Evolutionary conservation across 192 early-diverging fungal genomes (phyloP), one percentile per base, ranked within the genome.

Genomic region (Funneliformis mosseae): DNA sequence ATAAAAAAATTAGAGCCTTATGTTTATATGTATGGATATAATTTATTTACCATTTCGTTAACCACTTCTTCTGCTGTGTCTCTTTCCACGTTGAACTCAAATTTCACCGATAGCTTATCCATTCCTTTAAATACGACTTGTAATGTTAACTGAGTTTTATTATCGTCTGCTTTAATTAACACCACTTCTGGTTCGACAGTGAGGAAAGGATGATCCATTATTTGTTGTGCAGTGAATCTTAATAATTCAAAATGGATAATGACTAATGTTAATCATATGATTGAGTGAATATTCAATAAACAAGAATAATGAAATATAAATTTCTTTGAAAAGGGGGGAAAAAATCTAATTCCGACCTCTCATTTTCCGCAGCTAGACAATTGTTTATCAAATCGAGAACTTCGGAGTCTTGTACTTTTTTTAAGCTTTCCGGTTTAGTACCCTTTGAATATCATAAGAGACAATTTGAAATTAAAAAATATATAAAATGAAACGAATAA

Each of bases 1-100:
- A n/a, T n/a, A 27, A 73, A 46, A 73, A n/a, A 50, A 33, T 74
- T 45, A 14, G 18, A 45, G 18, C 9, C 8, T 39, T 27, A 50
- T 18, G 18, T 39, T 75, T 23, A 75, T 41, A 41, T 12, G 8
- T 28, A 16, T 42, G 8, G 4, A 39, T 21, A 21, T 27, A 74
- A 33, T 55, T 78, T 73, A n/a, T 41, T 70, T 88, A 93, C 91
- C 93, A 94, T 94, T 81, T 94, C 93, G 59, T 90, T 91, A 0
- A 94, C 93, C 41, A 94, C 93, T 67, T 92, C 91, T 43, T 94
- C 93, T 1, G 93, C 93, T 0, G 93, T 94, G 66, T 94, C 93
- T 0, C 90, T 92, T 61, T 93, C 93, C 2, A 88, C 92, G 81
- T 94, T 94, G 75, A 95, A 95, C 64, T 94, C 93, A 81, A 95